phyloP scores from a whole-genome alignment of 2,329 filamentous ascomycete species.

The Penicillium sp. region DNA sequence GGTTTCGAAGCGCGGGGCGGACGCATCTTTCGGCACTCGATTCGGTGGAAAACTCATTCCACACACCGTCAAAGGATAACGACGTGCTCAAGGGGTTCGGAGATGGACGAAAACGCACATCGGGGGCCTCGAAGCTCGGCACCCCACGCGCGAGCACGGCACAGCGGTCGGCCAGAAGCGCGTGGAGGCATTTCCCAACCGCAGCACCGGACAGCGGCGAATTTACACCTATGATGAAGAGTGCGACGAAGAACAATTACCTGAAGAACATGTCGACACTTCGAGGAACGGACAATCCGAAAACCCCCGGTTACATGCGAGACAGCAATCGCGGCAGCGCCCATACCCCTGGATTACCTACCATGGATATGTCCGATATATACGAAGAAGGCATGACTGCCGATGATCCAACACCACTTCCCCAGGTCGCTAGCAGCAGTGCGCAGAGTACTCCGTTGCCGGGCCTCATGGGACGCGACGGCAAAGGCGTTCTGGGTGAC shows the following conservation, averaged over 20 bases:
- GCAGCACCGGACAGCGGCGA: conserved; percentile 66
- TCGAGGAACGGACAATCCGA: conserved; percentile 59
- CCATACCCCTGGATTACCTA: conserved; percentile 74
- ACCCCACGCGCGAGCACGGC: conserved; percentile 75
- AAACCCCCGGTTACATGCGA: conserved; percentile 71
- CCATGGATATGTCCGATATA: conserved; percentile 70
- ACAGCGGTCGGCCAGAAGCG: conserved; percentile 39
- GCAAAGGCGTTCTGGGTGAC: conserved; percentile 74
- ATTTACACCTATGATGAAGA: conserved; percentile 92
- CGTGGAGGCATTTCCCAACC: conserved; percentile 72
- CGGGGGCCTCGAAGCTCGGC: conserved; percentile 62
- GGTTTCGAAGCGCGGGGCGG: conserved; percentile 58
- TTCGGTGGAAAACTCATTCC: conserved; percentile 86
- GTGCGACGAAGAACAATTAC: conserved; percentile 70
- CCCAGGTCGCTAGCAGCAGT: conserved; percentile 78
- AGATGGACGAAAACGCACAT: conserved; percentile 61
- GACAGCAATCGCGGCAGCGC: conserved; percentile 68
- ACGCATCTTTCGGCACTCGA: conserved; percentile 63
- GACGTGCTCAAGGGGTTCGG: conserved; percentile 77
- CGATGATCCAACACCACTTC: conserved; percentile 73
- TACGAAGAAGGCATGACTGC: conserved; percentile 68
- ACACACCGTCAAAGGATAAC: conserved; percentile 75
- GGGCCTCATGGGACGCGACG: conserved; percentile 66
- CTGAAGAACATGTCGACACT: conserved; percentile 61
- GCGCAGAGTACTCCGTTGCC: conserved; percentile 80